Percentiles rank a stretch among this genome's conserved stretches.
Evolutionary conservation across 2,329 filamentous ascomycete species (phyloP).

Genomic region (Colletotrichum shisoi): DNA sequence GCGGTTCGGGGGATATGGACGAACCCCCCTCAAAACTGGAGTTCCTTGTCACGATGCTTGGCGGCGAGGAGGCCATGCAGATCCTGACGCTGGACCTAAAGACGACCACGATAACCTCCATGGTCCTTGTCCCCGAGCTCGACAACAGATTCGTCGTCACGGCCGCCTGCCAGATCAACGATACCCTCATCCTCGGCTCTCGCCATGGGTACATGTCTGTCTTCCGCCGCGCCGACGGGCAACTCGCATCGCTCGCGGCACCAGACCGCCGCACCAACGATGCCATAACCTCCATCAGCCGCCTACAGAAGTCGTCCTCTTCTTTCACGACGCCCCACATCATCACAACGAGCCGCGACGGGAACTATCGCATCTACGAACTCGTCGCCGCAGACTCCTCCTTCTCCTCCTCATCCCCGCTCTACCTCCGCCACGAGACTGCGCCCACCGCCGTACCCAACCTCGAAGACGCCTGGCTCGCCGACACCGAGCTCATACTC

Average conservation of each 20-base stretch:
- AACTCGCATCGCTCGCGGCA: slow-evolving; percentile 46
- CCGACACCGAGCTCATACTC: slow-evolving; percentile 67
- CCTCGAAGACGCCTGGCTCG: slow-evolving; percentile 75
- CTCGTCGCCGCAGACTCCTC: slow-evolving; percentile 43
- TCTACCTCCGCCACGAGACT: slow-evolving; percentile 73
- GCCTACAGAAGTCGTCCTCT: slow-evolving; percentile 50
- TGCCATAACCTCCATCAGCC: slow-evolving; percentile 72
- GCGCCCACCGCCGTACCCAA: slow-evolving; percentile 76
- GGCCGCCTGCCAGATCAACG: slow-evolving; percentile 53
- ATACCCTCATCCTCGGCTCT: slow-evolving; percentile 62
- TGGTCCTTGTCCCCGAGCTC: slow-evolving; percentile 49
- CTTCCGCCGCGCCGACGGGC: slow-evolving; percentile 45
- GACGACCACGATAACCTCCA: slow-evolving; percentile 44
- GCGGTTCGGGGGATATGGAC: background rate
- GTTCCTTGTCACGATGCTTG: slow-evolving; percentile 58
- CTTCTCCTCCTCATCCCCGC: slow-evolving; percentile 51
- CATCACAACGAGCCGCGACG: slow-evolving; percentile 78
- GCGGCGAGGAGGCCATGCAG: slow-evolving; percentile 52
- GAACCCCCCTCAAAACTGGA: slow-evolving; percentile 40
- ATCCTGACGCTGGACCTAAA: slow-evolving; percentile 52
- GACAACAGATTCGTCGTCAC: slow-evolving; percentile 61
- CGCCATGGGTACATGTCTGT: slow-evolving; percentile 60
- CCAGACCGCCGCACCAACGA: slow-evolving; percentile 60
- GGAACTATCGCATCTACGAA: slow-evolving; percentile 73
- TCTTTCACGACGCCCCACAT: slow-evolving; percentile 55